Percentiles rank a stretch among this genome's conserved stretches.
phyloP scores from a whole-genome alignment of 2,329 filamentous ascomycete species.

The Sclerotiophoma versabilis region DNA sequence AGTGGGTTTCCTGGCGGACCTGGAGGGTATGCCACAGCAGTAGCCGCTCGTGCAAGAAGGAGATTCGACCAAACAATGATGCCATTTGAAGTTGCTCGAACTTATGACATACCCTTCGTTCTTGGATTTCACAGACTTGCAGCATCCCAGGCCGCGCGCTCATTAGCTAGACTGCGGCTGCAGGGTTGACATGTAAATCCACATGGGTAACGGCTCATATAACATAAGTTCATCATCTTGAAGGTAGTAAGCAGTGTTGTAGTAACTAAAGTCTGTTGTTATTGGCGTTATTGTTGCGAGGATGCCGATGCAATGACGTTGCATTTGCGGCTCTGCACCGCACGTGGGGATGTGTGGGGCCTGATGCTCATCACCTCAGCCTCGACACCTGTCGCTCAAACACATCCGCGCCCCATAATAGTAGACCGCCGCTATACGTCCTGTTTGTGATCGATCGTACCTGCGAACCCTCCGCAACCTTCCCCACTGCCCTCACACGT shows the following conservation, averaged over 20 bases:
- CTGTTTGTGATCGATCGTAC: neutral
- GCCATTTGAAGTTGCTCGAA: neutral
- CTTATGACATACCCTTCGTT: neutral
- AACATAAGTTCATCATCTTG: too few relatives aligned
- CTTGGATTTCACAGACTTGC: neutral
- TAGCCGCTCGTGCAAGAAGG: neutral
- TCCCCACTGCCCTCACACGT: neutral
- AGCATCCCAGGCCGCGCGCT: too few relatives aligned
- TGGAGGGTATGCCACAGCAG: neutral
- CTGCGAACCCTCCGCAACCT: neutral
- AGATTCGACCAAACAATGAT: neutral
- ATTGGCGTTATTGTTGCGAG: too few relatives aligned
- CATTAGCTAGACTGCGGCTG: too few relatives aligned
- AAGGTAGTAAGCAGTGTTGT: too few relatives aligned
- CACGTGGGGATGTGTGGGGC: constrained; percentile 10
- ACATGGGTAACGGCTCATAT: too few relatives aligned
- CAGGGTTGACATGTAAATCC: too few relatives aligned
- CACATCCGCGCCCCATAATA: neutral
- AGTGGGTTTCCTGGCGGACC: neutral
- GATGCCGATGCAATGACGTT: too few relatives aligned
- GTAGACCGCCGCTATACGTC: neutral
- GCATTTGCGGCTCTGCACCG: constrained; percentile 24
- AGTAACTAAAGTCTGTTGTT: too few relatives aligned
- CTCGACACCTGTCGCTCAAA: neutral
- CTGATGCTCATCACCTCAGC: neutral